phyloP scores from a whole-genome alignment of 352 stramenopile genomes.

The Phytophthora cactorum region DNA sequence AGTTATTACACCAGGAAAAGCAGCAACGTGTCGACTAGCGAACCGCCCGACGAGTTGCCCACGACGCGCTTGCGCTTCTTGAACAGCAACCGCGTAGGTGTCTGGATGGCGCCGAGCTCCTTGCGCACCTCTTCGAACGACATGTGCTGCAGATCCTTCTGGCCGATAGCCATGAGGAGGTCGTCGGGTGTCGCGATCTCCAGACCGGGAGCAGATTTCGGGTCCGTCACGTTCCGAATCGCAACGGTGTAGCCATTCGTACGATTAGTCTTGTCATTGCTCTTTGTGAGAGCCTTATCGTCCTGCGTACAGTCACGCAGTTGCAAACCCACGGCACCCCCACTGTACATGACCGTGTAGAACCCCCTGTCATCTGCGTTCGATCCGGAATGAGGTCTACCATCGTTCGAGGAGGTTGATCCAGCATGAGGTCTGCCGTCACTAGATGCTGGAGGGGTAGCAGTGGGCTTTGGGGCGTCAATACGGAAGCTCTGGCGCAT shows the following conservation, averaged over 20 bases:
- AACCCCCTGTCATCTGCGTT: conserved; percentile 53
- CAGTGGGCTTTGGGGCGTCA: conserved; percentile 32
- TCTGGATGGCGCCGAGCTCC: conserved; percentile 48
- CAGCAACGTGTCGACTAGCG: conserved; percentile 69
- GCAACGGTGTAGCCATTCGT: conserved; percentile 73
- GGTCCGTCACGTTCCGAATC: conserved; percentile 62
- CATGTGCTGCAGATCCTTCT: conserved; percentile 67
- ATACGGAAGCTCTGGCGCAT: conserved; percentile 72
- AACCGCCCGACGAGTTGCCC: conserved; percentile 39
- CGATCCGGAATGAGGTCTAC: conserved; percentile 20
- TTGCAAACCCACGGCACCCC: conserved; percentile 52
- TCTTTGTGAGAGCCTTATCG: conserved; percentile 48
- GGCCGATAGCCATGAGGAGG: conserved; percentile 76
- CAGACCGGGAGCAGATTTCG: conserved; percentile 51
- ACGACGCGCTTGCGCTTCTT: conserved; percentile 55
- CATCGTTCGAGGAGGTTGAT: conserved; percentile 28
- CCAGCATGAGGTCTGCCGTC: conserved; percentile 23
- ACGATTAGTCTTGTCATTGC: conserved; percentile 57
- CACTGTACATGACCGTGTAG: conserved; percentile 73
- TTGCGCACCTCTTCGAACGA: conserved; percentile 65
- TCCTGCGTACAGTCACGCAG: conserved; percentile 55
- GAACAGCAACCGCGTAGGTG: conserved; percentile 66
- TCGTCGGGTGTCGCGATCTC: conserved; percentile 61
- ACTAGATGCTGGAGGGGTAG: conserved; percentile 12
- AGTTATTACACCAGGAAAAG: conserved; percentile 66